Base-by-base conservation (phyloP, 352 stramenopile genomes). In the Globisporangium spiculum region DNA sequence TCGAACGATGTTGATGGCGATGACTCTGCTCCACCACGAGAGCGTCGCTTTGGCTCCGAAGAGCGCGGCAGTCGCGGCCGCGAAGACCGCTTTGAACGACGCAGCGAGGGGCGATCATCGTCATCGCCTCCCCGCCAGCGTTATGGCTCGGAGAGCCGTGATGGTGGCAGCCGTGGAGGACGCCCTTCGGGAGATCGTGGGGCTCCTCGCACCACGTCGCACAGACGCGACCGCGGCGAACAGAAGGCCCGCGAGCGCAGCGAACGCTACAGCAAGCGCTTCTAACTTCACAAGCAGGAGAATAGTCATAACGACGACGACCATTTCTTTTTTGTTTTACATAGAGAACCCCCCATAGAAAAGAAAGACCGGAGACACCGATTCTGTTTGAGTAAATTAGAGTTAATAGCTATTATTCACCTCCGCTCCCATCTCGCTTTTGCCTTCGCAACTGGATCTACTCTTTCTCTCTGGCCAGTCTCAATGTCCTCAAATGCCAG, bases 211-310 rank as follows among this genome's bases (percentile, higher is more conserved):
- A 54, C 50, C 14, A 71, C 66, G 36, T 71, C 66, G 36, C 66
- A 67, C 59, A 56, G 66, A 26, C 66, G 59, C 32, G 44, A 63
- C 18, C 66, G 66, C 55, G 56, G 72, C 38, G 53, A 66, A 32
- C 65, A 66, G 64, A 55, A 67, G 65, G 30, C 54, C 18, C 59
- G 66, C 14, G 66, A 71, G 6, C 66, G 66, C 41, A 62, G 50
- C 50, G 59, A 63, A 20, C 66, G 59, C n/a, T 65, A 63, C 50
- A 60, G 66, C 48, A 71, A 66, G 50, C 60, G 60, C 36, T 65
- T 57, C 36, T 70, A 70, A 58, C 44, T 52, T 52, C 44, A 52
- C 44, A 22, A 22, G n/a, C 3, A 38, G 7, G 26, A 24, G 27
- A 27, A n/a, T 52, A 18, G 30, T 22, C 8, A 14, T 3, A 2